These are phyloP conservation scores for Plenodomus biglobosus DNA, from an alignment of 2,329 filamentous ascomycete species.

Conservation along the genomic window DNA sequence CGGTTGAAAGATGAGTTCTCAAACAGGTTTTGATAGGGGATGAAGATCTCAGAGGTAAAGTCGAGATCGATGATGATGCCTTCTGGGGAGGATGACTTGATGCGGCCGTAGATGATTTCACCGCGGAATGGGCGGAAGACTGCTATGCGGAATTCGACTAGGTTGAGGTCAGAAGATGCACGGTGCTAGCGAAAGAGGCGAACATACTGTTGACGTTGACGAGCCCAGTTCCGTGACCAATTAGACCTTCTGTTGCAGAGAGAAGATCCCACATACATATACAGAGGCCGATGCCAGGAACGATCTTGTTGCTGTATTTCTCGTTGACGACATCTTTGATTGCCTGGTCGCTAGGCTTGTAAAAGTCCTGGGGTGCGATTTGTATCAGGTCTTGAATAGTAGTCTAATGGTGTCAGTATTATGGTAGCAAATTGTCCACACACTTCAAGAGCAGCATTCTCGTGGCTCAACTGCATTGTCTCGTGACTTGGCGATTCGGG, in stretches of 20 bases:
- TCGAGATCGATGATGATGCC: constrained; percentile 81
- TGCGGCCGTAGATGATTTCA: constrained; percentile 84
- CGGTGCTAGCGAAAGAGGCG: background rate
- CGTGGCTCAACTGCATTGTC: background rate
- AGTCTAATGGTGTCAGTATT: constrained; percentile 60
- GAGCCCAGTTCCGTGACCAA: constrained; percentile 86
- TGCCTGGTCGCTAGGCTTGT: constrained; percentile 76
- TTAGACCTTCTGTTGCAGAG: constrained; percentile 86
- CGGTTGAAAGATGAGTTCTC: constrained; percentile 65
- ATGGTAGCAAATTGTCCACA: background rate
- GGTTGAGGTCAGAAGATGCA: background rate
- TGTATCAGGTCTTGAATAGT: constrained; percentile 94
- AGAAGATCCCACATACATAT: constrained; percentile 91
- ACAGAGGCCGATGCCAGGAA: constrained; percentile 92
- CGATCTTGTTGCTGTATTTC: constrained; percentile 96
- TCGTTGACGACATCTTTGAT: constrained; percentile 96
- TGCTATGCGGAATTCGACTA: constrained; percentile 88
- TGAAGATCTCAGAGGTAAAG: constrained; percentile 91
- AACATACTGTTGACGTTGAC: constrained; percentile 85
- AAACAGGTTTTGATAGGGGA: constrained; percentile 55
- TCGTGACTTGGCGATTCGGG: background rate
- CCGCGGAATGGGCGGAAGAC: constrained; percentile 96
- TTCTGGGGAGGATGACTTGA: constrained; percentile 70
- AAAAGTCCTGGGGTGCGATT: constrained; percentile 85
- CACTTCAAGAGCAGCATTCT: background rate